Percentiles rank a stretch among this genome's conserved stretches.
Conservation (phyloP, 2,329 filamentous ascomycete species). For the Cercospora zeae-maydis region DNA sequence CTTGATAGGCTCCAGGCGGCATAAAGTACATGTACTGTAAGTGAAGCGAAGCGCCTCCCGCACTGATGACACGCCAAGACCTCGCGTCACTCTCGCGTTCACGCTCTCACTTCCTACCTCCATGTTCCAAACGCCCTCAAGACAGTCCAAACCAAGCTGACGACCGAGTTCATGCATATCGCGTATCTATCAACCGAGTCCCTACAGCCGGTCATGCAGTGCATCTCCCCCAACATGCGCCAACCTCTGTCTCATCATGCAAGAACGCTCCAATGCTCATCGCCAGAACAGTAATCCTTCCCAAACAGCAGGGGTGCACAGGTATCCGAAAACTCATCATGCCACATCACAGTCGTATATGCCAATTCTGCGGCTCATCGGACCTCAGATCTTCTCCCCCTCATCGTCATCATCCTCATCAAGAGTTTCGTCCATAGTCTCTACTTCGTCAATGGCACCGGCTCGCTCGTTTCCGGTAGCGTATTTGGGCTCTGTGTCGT, state of each 20-base stretch:
- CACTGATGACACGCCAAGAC: background rate
- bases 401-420: slow-evolving; percentile 23
- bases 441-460: slow-evolving; percentile 82
- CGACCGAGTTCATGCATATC: background rate
- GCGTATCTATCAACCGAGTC: background rate
- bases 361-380: background rate
- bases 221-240: background rate
- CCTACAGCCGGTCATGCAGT: background rate
- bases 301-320: background rate
- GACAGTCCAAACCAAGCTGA: no score
- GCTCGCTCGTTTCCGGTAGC: slow-evolving; percentile 57
- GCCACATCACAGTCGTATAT: slow-evolving; percentile 2
- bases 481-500: slow-evolving; percentile 62
- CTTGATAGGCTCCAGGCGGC: no score
- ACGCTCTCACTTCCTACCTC: background rate
- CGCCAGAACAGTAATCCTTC: background rate
- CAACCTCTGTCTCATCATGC: background rate
- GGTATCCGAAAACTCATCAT: background rate
- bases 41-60: no score
- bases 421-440: slow-evolving; percentile 68
- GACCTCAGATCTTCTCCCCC: slow-evolving; percentile 7
- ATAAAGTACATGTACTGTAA: background rate
- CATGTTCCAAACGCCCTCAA: background rate
- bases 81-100: slow-evolving; percentile 3
- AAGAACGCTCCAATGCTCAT: slow-evolving; percentile 4